Evolutionary conservation across 352 stramenopile species (phyloP).

Genomic region (Pythium grandisporangium): DNA sequence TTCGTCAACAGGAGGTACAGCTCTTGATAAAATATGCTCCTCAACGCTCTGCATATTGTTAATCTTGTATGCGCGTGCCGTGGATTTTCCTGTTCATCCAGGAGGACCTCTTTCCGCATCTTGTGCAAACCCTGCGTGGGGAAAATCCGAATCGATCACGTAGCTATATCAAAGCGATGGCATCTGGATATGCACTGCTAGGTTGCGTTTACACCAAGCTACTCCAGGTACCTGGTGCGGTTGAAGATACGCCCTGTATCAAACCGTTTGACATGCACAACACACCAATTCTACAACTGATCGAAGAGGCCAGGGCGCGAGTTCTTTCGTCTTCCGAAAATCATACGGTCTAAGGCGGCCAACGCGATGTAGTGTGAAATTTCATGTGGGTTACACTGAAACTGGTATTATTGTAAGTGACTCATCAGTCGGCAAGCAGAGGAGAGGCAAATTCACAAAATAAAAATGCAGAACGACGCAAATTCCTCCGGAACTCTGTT

Average conservation of each 20-base stretch:
- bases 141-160: slow-evolving; percentile 44
- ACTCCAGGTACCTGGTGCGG: slow-evolving; percentile 22
- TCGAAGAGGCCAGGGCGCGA: slow-evolving; percentile 13
- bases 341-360: no score
- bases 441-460: no score
- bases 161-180: slow-evolving; percentile 46
- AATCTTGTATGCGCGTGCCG: no score
- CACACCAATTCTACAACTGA: slow-evolving; percentile 28
- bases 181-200: slow-evolving; percentile 25
- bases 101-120: slow-evolving; percentile 49
- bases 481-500: slow-evolving; percentile 8
- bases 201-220: slow-evolving; percentile 29
- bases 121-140: slow-evolving; percentile 44
- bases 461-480: slow-evolving; percentile 40
- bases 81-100: no score
- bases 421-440: no score
- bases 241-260: slow-evolving; percentile 19
- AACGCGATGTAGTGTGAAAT: no score
- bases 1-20: slow-evolving; percentile 39
- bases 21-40: no score
- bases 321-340: no score
- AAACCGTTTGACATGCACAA: slow-evolving; percentile 28
- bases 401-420: no score
- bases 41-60: not conserved
- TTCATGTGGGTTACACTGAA: slow-evolving; percentile 10